Evolutionary conservation across 441 rosid genomes (phyloP), one percentile per base, ranked within the genome.

Genomic region (Daphne laureola): DNA sequence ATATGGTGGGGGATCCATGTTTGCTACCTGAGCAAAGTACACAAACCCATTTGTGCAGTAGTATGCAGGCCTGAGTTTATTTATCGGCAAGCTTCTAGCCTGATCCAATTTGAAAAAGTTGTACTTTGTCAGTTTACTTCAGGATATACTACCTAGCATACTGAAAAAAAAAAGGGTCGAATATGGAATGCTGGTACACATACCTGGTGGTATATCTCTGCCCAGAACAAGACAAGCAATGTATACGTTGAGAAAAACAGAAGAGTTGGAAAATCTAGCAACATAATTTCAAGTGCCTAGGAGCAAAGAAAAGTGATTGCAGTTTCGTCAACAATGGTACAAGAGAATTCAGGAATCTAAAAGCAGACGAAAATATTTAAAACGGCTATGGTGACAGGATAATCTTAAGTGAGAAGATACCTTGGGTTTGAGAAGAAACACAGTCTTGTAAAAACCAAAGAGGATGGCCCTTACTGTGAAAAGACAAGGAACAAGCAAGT

Each of bases 181-280:
- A 17, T 13, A 49, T 12, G 45, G 13, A 26, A 26, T 21, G 44
- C 18, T 54, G 18, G 40, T 35, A 43, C 25, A 21, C 25, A 21
- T 64, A 73, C 88, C 85, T 77, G 85, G 62, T 73, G 74, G 58
- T 75, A 82, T 61, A 82, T 82, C 76, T 82, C 89, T 0, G 85
- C 83, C 83, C 80, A 82, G 55, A 82, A 82, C 63, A 82, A 62
- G 46, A 77, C 83, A 23, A 82, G 79, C 18, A 82, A 55, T 14
- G 78, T 69, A 60, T 79, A 82, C 41, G 86, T 82, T 5, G 83
- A 77, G 55, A 82, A 79, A 55, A 79, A 82, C 2, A 79, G 66
- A 45, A 78, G 86, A 38, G 69, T 66, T 0, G 83, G 89, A 55
- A 82, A 63, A 70, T 79, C 81, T 67, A 83, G 51, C 46, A 83